Evolutionary conservation across 2,329 filamentous ascomycete species (phyloP), one percentile per base, ranked within the genome.

Genomic region (Pestalotiopsis sp.): DNA sequence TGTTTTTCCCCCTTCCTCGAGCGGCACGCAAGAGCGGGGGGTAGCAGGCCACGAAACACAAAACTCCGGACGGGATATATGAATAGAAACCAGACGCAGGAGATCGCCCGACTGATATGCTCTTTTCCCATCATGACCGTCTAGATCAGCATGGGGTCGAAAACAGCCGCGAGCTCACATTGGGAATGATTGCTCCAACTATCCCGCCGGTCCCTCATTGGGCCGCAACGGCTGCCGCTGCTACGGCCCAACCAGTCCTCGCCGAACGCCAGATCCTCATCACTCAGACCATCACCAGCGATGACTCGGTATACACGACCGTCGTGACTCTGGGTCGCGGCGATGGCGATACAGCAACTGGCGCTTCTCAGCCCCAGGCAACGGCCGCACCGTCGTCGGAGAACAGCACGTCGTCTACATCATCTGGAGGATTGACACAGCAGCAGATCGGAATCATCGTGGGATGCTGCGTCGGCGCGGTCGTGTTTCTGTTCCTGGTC

Each of bases 241-340:
- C 68, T 17, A 60, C 66, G 62, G 68, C 68, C 66, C 68, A 68
- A 66, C 66, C 66, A n/a, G 25, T 41, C 13, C 20, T 59, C 14
- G 49, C 38, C 12, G 31, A 62, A 66, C 75, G 73, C 57, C 76
- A 77, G 66, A 68, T 76, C 58, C 73, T 70, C n/a, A 62, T 77
- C 52, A 77, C 76, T 2, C 77, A 79, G 68, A 76, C 74, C 5
- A 72, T 78, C 63, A 76, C 73, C 4, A 72, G 75, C 59, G 69
- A 71, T 36, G 75, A 74, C 66, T 71, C 71, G 23, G 76, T 73
- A 4, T 73, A 70, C 25, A 78, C 76, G 3, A 73, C 76, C 6
- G 23, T 77, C 20, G 73, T 78, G 14, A 77, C 75, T 3, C 75
- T 78, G 9, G 74, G 74, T 31, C 71, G 71, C 3, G 74, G 73